Evolutionary conservation across 2,329 filamentous ascomycete species (phyloP).

Genomic region (Karstenula rhodostoma): DNA sequence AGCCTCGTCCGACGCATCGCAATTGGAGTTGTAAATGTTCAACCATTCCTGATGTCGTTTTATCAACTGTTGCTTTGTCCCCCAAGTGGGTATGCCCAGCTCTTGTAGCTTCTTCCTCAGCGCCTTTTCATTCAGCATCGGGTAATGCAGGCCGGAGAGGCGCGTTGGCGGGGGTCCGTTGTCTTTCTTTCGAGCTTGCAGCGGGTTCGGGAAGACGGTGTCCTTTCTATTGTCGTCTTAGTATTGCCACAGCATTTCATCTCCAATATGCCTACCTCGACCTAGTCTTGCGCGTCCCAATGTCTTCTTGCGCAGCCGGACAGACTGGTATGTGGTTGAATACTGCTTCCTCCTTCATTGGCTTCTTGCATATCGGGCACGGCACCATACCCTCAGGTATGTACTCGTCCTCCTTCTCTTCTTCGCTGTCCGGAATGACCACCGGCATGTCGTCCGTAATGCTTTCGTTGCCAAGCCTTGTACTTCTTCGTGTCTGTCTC

Average conservation of each 20-base stretch:
- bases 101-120: constrained; percentile 84
- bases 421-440: constrained; percentile 50
- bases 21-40: constrained; percentile 96
- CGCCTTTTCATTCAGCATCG: constrained; percentile 79
- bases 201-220: constrained; percentile 28
- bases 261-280: constrained; percentile 33
- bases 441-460: constrained; percentile 40
- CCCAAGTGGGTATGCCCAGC: constrained; percentile 76
- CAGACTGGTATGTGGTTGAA: constrained; percentile 82
- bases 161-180: constrained; percentile 50
- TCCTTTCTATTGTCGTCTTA: constrained; percentile 27
- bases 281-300: constrained; percentile 37
- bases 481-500: constrained; percentile 50
- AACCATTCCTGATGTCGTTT: constrained; percentile 90
- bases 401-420: constrained; percentile 56
- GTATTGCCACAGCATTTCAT: background rate
- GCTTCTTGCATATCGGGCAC: constrained; percentile 81
- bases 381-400: constrained; percentile 73
- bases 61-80: constrained; percentile 74
- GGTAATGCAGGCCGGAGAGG: constrained; percentile 83
- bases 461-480: constrained; percentile 35
- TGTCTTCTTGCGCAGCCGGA: constrained; percentile 50
- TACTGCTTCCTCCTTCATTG: constrained; percentile 82
- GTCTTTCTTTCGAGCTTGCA: constrained; percentile 42
- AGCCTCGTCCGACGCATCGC: constrained; percentile 75